Base-by-base conservation (phyloP, 192 early-diverging fungal genomes). In the Coemansia asiatica region DNA sequence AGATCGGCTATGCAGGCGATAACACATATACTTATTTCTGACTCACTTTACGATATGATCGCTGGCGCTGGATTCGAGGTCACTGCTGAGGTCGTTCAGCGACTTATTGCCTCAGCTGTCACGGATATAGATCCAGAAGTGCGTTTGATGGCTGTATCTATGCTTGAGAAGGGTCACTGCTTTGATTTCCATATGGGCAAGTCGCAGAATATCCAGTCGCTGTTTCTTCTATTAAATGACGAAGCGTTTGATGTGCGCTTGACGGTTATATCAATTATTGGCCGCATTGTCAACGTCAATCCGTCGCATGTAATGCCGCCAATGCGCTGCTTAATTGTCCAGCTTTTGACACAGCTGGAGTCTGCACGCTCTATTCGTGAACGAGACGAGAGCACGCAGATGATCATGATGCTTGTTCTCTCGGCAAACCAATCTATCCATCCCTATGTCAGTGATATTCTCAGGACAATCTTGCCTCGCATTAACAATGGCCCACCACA, bases 241-340 rank as follows among this genome's bases (percentile, higher is more conserved):
- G 95, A 96, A 69, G 83, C 90, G 0, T 96, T 97, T 81, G 86
- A 87, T 6, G 91, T 95, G 49, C 86, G 93, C 12, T 89, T 95
- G 60, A 84, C 88, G 6, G 89, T 92, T 1, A 89, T 98, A 33
- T 65, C 84, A 0, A 90, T 95, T 46, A 92, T 98, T 59, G 96
- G 96, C 7, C 85, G 95, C 19, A 77, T 98, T 18, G 87, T 91
- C 2, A 74, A 87, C 9, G 87, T 89, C 61, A 98, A 97, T 70
- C 96, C 96, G 9, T 95, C 94, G 1, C 94, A 94, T 64, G 90
- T 95, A 13, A 87, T 96, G 85, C 94, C 96, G 6, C 91, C 90
- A 0, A 79, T 98, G 23, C 85, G 93, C 28, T 92, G 95, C 63
- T 87, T 90, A 0, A 67, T 97, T 13, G 90, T 94, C 61, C 90